These are phyloP conservation scores for Phycomyces blakesleeanus DNA, from an alignment of 192 early-diverging fungal genomes.

Conservation along the genomic window DNA sequence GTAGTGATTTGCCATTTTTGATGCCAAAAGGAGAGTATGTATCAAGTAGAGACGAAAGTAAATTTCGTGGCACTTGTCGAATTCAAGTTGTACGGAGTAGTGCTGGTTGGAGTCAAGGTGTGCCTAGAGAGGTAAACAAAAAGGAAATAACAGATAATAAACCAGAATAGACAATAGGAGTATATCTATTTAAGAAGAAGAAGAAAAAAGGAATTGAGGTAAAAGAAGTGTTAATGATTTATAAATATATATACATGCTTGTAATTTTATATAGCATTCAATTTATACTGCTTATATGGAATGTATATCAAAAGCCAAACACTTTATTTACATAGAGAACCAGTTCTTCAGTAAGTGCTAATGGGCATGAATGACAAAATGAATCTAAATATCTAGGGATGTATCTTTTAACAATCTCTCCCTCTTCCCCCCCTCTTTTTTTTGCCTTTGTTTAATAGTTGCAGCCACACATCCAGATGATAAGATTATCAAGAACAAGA, in stretches of 20 bases:
- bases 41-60: conserved; percentile 47
- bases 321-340: conserved; percentile 92
- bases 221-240: too few relatives aligned
- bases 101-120: conserved; percentile 66
- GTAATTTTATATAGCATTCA: conserved; percentile 57
- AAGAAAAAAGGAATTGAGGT: too few relatives aligned
- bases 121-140: conserved; percentile 41
- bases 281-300: conserved; percentile 80
- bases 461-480: conserved; percentile 43
- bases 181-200: too few relatives aligned
- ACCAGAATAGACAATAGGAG: too few relatives aligned
- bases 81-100: conserved; percentile 71
- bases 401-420: background rate
- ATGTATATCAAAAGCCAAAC: conserved; percentile 68
- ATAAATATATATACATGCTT: too few relatives aligned
- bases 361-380: too few relatives aligned
- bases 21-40: conserved; percentile 72
- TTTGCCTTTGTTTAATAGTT: conserved; percentile 36
- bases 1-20: conserved; percentile 56
- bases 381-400: too few relatives aligned
- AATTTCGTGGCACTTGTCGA: conserved; percentile 58
- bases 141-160: too few relatives aligned
- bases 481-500: conserved; percentile 43
- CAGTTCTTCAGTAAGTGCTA: conserved; percentile 75
- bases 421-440: too few relatives aligned